Percentiles rank a stretch among this genome's conserved stretches.
phyloP scores from a whole-genome alignment of 169 alveolate species.

The Plasmodium vinckei region DNA sequence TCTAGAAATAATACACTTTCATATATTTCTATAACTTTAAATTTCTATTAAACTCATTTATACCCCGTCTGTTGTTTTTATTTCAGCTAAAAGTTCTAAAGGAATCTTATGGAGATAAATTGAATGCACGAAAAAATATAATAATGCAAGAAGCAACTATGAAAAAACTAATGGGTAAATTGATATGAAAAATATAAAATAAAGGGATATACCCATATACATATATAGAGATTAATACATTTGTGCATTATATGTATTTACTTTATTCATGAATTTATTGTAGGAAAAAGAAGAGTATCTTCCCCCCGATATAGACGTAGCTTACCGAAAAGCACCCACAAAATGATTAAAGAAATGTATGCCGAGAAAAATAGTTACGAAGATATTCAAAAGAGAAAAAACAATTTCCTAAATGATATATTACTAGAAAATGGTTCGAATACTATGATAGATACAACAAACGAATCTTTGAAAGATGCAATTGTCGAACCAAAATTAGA shows the following conservation, averaged over 20 bases:
- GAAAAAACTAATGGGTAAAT: constrained; percentile 62
- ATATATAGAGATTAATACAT: not conserved
- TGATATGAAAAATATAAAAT: not conserved
- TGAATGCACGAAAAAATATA: constrained; percentile 48
- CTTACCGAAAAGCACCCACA: constrained; percentile 57
- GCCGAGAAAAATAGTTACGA: constrained; percentile 17
- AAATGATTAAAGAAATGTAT: constrained; percentile 77
- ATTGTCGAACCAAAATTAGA: not conserved
- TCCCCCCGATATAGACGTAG: constrained; percentile 68
- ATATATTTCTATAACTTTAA: no score
- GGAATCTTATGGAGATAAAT: constrained; percentile 58
- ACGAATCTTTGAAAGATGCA: not conserved
- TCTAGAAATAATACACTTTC: no score
- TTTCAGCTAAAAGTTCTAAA: constrained; percentile 54
- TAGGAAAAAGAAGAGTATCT: constrained; percentile 66
- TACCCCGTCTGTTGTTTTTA: not conserved
- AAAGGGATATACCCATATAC: not conserved
- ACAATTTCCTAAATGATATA: constrained; percentile 5
- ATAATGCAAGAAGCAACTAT: constrained; percentile 43
- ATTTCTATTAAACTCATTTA: not conserved
- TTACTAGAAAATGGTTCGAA: not conserved
- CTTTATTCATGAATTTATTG: not conserved
- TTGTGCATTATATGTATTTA: not conserved
- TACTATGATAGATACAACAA: not conserved
- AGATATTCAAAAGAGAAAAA: constrained; percentile 7